Base-by-base conservation (phyloP, 2,329 filamentous ascomycete species). In the Epichloe sibirici region DNA sequence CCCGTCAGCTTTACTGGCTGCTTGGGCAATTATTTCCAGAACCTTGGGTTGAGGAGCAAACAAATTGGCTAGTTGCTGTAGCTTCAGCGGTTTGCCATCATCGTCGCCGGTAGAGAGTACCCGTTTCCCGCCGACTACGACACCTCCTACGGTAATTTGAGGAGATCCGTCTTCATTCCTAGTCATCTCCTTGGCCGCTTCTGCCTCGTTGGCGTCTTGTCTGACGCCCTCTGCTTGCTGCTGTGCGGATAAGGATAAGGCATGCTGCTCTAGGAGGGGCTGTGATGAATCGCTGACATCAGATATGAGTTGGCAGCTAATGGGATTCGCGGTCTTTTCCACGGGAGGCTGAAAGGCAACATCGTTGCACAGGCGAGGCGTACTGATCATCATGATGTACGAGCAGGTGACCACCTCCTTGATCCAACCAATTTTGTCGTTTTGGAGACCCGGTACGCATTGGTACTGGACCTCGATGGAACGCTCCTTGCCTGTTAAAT, bases 381-480 rank as follows among this genome's bases (percentile, higher is more conserved):
- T 95, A 65, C 95, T 86, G 57, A 96, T 81, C 35, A 95, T 82
- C 90, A 96, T 95, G 51, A 95, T 75, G 65, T 96, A 96, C 12
- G 88, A 82, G 70, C 90, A 96, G 11, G 89, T 95, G 3, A 85
- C 86, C 1, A 91, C 82, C 66, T 96, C 90, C 67, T 95, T 95
- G 69, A 96, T 94, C 82, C 88, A 90, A 44, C 85, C 85, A 61
- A 96, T 95, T 47, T 85, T 81, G 65, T 95, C 85, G 46, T 73
- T 75, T 3, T 79, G 79, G 35, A 82, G 75, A 48, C 86, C 83
- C 0, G 88, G 88, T 61, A 88, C 85, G 71, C 90, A 95, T 64
- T 82, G 79, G 59, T 82, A 83, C 60, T 89, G 86, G 9, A 96
- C 81, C 67, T 96, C 90, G 58, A 95, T 85, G 59, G 83, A 89